Conservation (phyloP, 2,329 filamentous ascomycete species). For the Pyricularia sp. region DNA sequence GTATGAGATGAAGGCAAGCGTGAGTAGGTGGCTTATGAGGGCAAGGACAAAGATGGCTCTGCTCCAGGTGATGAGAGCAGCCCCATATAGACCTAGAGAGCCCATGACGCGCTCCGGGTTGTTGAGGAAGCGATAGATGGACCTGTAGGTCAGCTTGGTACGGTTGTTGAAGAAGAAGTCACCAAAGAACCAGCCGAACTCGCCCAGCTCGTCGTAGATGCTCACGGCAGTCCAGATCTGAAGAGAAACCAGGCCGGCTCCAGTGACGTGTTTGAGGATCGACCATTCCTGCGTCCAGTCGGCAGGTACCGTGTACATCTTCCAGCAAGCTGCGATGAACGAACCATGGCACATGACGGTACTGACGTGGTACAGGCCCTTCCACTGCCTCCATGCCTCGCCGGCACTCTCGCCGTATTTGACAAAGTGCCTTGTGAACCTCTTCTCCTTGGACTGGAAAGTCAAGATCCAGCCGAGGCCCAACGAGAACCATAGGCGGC, state of each 20-base stretch:
- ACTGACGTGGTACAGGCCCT: conserved; percentile 87
- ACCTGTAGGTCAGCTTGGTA: conserved; percentile 85
- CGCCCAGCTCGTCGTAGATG: conserved; percentile 90
- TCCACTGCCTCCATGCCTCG: conserved; percentile 98
- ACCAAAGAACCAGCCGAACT: conserved; percentile 98
- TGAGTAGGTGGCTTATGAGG: conserved; percentile 74
- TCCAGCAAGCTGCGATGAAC: conserved; percentile 88
- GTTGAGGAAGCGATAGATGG: conserved; percentile 96
- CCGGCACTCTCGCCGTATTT: conserved; percentile 87
- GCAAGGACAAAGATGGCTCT: conserved; percentile 79
- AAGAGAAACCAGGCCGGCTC: conserved; percentile 68
- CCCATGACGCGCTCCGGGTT: conserved; percentile 94
- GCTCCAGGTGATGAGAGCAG: conserved; percentile 88
- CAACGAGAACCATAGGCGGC: conserved; percentile 87
- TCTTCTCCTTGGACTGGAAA: conserved; percentile 79
- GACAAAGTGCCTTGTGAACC: conserved; percentile 95
- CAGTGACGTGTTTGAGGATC: conserved; percentile 79
- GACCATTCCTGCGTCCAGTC: conserved; percentile 85
- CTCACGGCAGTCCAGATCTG: conserved; percentile 90
- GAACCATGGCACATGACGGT: conserved; percentile 84
- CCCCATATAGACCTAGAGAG: conserved; percentile 90
- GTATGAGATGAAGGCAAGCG: conserved; percentile 79
- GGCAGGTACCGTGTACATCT: conserved; percentile 81
- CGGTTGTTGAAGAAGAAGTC: conserved; percentile 95
- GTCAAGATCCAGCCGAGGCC: conserved; percentile 81